phyloP scores from a whole-genome alignment of 1,284 basidiomycete genomes.

The Leccinum huronense region DNA sequence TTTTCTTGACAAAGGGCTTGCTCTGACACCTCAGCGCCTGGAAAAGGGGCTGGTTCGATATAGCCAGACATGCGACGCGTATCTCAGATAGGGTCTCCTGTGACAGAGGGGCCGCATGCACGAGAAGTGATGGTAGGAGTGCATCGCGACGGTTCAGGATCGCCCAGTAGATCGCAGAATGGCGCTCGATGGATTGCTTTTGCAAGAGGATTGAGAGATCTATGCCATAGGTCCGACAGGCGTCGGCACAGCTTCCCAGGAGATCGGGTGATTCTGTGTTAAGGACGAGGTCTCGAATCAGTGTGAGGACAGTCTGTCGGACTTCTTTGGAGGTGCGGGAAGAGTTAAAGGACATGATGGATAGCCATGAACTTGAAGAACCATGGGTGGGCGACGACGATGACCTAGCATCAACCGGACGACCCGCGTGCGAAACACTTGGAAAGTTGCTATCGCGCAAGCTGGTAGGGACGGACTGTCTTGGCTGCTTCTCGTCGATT shows the following conservation, averaged over 20 bases:
- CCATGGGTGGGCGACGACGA: not conserved
- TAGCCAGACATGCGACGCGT: slow-evolving; percentile 60
- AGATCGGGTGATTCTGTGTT: slow-evolving; percentile 33
- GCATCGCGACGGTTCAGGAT: slow-evolving; percentile 50
- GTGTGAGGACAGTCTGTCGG: slow-evolving; percentile 43
- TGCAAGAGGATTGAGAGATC: slow-evolving; percentile 52
- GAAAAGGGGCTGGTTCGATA: slow-evolving; percentile 61
- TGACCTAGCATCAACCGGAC: not conserved
- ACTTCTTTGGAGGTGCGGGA: slow-evolving; percentile 46
- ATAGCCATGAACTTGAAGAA: slow-evolving; percentile 24
- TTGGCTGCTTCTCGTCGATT: slow-evolving; percentile 4
- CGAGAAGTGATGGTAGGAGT: slow-evolving; percentile 48
- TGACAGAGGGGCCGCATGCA: slow-evolving; percentile 51
- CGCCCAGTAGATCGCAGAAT: slow-evolving; percentile 68
- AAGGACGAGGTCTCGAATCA: slow-evolving; percentile 49
- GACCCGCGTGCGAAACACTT: not conserved
- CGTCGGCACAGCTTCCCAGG: slow-evolving; percentile 47
- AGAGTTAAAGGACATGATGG: slow-evolving; percentile 25
- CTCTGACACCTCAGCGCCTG: slow-evolving; percentile 44
- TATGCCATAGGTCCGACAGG: slow-evolving; percentile 41
- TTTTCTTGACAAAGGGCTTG: slow-evolving; percentile 13
- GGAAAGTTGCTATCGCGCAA: not conserved
- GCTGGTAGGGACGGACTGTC: not conserved
- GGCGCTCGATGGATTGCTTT: slow-evolving; percentile 59
- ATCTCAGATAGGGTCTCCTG: slow-evolving; percentile 53